phyloP scores from a whole-genome alignment of 1,139 yeast species.

The Yamadazyma atlantica region DNA sequence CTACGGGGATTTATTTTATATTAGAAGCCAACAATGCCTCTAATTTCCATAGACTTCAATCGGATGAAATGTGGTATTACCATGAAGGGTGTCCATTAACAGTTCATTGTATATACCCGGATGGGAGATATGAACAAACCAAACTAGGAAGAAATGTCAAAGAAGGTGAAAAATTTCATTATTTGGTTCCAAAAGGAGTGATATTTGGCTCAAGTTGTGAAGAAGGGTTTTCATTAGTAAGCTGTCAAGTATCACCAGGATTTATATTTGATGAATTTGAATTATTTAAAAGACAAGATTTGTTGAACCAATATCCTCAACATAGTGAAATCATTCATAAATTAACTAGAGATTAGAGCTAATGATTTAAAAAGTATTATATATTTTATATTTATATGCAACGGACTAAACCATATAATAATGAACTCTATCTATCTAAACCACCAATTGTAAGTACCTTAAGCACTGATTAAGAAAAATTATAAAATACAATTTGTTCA shows the following conservation, averaged over 20 bases:
- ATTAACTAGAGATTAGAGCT: conserved; percentile 13
- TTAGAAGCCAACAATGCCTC: conserved; percentile 19
- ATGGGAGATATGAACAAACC: conserved; percentile 15
- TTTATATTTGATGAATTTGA: conserved; percentile 20
- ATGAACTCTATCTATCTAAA: background rate
- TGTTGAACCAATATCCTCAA: conserved; percentile 16
- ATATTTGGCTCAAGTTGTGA: conserved; percentile 22
- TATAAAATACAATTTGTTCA: no score
- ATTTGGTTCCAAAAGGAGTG: conserved; percentile 18
- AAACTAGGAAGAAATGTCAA: conserved; percentile 15
- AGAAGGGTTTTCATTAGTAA: conserved; percentile 17
- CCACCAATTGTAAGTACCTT: no score
- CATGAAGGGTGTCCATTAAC: conserved; percentile 20
- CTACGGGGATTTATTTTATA: conserved; percentile 19
- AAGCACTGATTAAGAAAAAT: no score
- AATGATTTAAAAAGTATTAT: background rate
- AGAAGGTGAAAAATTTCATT: conserved; percentile 18
- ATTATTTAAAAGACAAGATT: conserved; percentile 15
- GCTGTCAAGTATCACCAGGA: conserved; percentile 21
- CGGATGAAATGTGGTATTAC: conserved; percentile 22
- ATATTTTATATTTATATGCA: background rate
- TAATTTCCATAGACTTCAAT: conserved; percentile 18
- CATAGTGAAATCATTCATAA: conserved; percentile 16
- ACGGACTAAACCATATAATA: background rate
- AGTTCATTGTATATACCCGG: conserved; percentile 18